Conservation (phyloP, 768 basidiomycete species). For the Russula ochroleuca region DNA sequence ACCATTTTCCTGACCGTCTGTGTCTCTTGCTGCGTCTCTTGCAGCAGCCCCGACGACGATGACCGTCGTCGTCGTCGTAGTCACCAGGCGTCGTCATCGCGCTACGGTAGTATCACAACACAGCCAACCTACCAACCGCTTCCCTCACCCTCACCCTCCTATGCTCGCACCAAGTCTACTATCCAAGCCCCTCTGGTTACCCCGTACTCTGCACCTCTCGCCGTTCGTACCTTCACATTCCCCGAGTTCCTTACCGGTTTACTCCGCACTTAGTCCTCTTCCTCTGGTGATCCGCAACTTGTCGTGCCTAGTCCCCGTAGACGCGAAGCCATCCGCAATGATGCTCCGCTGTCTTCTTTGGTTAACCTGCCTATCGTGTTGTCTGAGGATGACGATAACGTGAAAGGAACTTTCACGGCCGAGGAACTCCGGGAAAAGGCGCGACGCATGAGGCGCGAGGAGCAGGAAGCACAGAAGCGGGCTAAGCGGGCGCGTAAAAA, state of each 20-base stretch:
- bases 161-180: background rate
- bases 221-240: background rate
- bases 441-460: background rate
- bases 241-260: background rate
- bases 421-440: conserved; percentile 11
- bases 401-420: background rate
- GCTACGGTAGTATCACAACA: background rate
- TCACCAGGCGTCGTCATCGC: background rate
- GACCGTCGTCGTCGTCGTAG: background rate
- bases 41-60: background rate
- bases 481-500: background rate
- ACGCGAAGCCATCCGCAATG: too few species aligned
- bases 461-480: background rate
- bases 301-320: background rate
- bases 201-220: background rate
- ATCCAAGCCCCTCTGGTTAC: background rate
- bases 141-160: background rate
- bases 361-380: background rate
- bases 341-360: background rate
- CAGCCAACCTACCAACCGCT: background rate
- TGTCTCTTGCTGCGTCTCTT: background rate
- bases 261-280: background rate
- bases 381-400: background rate
- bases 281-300: background rate
- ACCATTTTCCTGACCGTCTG: background rate